These are phyloP conservation scores for Pythium sp. DNA, from an alignment of 352 stramenopile species.

Conservation along the genomic window DNA sequence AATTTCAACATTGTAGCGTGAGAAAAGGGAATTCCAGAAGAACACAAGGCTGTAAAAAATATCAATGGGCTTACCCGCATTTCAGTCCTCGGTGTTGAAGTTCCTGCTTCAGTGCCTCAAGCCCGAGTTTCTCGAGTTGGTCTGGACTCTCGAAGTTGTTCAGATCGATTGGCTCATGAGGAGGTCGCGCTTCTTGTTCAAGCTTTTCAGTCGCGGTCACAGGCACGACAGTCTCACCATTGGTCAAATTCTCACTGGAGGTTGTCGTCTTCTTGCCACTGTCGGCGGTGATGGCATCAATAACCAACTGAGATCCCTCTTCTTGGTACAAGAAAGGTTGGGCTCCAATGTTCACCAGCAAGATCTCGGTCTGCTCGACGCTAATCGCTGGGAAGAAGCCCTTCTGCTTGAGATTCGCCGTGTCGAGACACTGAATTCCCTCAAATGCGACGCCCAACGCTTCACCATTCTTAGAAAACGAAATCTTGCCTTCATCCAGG, in stretches of 20 bases:
- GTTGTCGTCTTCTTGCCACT: neutral
- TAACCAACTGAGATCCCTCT: constrained; percentile 41
- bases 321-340: constrained; percentile 62
- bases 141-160: constrained; percentile 49
- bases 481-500: constrained; percentile 60
- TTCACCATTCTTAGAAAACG: constrained; percentile 86
- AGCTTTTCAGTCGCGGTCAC: neutral
- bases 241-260: neutral
- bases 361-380: constrained; percentile 74
- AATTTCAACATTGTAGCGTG: constrained; percentile 8
- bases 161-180: constrained; percentile 42
- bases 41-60: neutral
- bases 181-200: constrained; percentile 1
- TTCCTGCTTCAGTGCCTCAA: constrained; percentile 92
- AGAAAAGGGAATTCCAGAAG: neutral
- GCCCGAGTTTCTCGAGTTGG: constrained; percentile 84
- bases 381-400: constrained; percentile 83
- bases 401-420: constrained; percentile 14
- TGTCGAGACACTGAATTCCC: constrained; percentile 31
- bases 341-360: constrained; percentile 85
- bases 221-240: neutral
- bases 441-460: constrained; percentile 60
- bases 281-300: constrained; percentile 32
- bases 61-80: constrained; percentile 81
- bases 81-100: constrained; percentile 93